Conservation (phyloP, 2,329 filamentous ascomycete genomes). For the Thielaviopsis populi region DNA sequence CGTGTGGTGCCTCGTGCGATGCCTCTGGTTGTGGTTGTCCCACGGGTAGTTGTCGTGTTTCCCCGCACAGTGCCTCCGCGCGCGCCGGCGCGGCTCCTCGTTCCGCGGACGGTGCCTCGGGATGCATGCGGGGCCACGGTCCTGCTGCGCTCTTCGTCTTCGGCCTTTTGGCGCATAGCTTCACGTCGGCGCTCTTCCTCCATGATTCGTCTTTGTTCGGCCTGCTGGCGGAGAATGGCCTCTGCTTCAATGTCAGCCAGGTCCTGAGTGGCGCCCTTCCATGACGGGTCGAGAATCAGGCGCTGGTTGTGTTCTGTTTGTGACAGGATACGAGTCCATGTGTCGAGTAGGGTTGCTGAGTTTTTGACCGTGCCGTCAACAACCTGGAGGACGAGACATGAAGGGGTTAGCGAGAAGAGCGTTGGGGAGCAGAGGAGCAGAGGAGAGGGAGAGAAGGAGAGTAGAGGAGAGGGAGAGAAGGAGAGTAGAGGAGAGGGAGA, state of each 20-base stretch:
- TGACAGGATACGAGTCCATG: slow-evolving; percentile 88
- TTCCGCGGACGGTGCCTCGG: slow-evolving; percentile 16
- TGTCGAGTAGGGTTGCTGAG: slow-evolving; percentile 78
- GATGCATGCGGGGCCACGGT: slow-evolving; percentile 23
- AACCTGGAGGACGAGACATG: slow-evolving; percentile 36
- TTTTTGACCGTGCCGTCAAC: slow-evolving; percentile 75
- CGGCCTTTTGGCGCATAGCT: slow-evolving; percentile 47
- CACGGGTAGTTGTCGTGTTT: slow-evolving; percentile 20
- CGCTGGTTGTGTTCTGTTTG: slow-evolving; percentile 97
- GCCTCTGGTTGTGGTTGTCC: background rate
- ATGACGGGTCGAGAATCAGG: slow-evolving; percentile 71
- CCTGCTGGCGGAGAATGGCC: slow-evolving; percentile 54
- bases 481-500: background rate
- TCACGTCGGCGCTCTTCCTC: slow-evolving; percentile 69
- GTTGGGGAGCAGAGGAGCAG: background rate
- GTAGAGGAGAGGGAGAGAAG: background rate
- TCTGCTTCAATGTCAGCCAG: slow-evolving; percentile 76
- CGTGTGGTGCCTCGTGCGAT: slow-evolving; percentile 2
- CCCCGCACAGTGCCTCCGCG: background rate
- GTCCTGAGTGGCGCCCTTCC: slow-evolving; percentile 81
- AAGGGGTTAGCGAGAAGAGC: background rate
- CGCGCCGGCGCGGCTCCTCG: background rate
- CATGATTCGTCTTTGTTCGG: slow-evolving; percentile 57
- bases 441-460: background rate
- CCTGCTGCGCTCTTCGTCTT: slow-evolving; percentile 40